Evolutionary conservation across 2,329 filamentous ascomycete genomes (phyloP), one percentile per base, ranked within the genome.

Genomic region (Aspergillus persii): DNA sequence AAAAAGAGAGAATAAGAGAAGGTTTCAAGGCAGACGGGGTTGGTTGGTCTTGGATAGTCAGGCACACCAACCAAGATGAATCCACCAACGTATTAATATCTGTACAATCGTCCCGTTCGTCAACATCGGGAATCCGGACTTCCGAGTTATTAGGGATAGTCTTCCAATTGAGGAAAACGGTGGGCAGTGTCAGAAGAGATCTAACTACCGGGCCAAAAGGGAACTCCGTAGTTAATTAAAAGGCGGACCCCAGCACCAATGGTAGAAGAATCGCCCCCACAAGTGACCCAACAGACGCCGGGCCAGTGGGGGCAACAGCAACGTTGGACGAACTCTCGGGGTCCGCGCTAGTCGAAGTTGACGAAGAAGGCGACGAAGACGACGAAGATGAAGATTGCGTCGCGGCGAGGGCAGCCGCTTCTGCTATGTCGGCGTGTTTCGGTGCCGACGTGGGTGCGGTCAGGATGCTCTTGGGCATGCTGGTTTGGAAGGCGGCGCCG

Each of bases 381-480:
- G 52, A 29, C 53, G 41, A 61, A 48, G 56, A 39, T 56, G 27
- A 53, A 54, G 48, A 60, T 56, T 26, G 62, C 41, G 44, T 51
- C 57, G 27, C 36, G 36, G 48, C 36, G 36, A 15, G 2, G n/a
- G 26, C 6, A 26, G 44, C 11, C 27, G 30, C 11, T 4, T 31
- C n/a, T 8, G 18, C 29, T 3, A 29, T 12, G 27, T 55, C 31
- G 3, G 44, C 26, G 8, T 55, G 23, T 8, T 50, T 33, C 3
- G 47, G 48, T 2, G 27, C 9, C 26, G 27, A 39, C 0, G 47
- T 58, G 8, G 67, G 53, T 3, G 65, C 64, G 3, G 69, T 70
- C 49, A 69, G 48, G 33, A 69, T 69, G 15, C 41, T 57, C 18
- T 33, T 60, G 3, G 61, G 61, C 49, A 62, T 52, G n/a, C 62